phyloP scores from a whole-genome alignment of 2,329 filamentous ascomycete genomes.

The Neocucurbitaria cava region DNA sequence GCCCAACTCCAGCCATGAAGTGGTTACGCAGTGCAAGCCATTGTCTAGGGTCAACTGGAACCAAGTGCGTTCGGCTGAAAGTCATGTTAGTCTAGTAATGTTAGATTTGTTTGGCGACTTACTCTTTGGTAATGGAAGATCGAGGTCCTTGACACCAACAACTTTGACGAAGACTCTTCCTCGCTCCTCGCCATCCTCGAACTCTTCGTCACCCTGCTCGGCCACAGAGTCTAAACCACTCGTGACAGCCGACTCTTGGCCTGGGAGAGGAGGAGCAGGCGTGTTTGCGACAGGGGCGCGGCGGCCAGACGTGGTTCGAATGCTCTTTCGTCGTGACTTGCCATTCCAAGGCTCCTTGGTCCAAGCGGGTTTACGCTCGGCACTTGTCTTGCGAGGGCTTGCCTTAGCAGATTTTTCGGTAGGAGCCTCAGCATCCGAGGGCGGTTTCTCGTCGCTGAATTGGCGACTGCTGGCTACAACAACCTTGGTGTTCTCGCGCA shows the following conservation, averaged over 20 bases:
- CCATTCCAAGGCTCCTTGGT: constrained; percentile 97
- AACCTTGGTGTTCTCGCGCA: constrained; percentile 98
- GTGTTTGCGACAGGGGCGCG: constrained; percentile 66
- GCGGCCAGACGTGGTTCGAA: constrained; percentile 63
- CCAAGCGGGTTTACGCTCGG: constrained; percentile 76
- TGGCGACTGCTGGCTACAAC: constrained; percentile 82
- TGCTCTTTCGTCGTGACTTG: constrained; percentile 72
- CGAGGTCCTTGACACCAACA: constrained; percentile 95
- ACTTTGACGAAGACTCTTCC: constrained; percentile 97
- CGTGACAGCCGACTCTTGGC: constrained; percentile 81
- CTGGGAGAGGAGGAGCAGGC: constrained; percentile 81
- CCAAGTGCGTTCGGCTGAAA: constrained; percentile 72
- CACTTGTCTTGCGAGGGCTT: constrained; percentile 79
- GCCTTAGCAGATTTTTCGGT: constrained; percentile 61
- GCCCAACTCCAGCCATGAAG: constrained; percentile 90
- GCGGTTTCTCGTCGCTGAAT: constrained; percentile 67
- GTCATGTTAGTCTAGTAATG: constrained; percentile 13
- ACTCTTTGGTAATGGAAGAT: constrained; percentile 90
- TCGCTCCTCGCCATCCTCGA: constrained; percentile 82
- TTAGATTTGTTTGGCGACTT: constrained; percentile 50
- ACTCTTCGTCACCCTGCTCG: constrained; percentile 69
- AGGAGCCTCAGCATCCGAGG: constrained; percentile 52
- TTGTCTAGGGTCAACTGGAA: constrained; percentile 99
- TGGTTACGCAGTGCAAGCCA: constrained; percentile 96
- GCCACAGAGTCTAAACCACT: constrained; percentile 67